phyloP scores from a whole-genome alignment of 306 rosid species.

The Astragalus membranaceus region DNA sequence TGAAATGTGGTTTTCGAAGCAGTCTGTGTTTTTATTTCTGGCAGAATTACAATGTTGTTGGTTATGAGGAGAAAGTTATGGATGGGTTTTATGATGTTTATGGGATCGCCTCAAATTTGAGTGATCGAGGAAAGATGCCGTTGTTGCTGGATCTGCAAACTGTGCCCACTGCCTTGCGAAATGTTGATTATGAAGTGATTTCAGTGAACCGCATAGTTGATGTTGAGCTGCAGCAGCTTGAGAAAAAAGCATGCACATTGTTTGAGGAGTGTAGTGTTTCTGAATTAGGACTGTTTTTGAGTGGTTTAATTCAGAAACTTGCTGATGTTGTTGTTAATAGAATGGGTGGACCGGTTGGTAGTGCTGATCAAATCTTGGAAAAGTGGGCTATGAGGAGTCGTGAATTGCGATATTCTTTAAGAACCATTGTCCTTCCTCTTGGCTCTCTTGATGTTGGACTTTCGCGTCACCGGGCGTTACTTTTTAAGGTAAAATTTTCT shows the following conservation, averaged over 20 bases:
- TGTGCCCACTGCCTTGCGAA: conserved; percentile 38
- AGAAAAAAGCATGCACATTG: conserved; percentile 47
- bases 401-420: conserved; percentile 57
- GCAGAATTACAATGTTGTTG: conserved; percentile 88
- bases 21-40: conserved; percentile 21
- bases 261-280: conserved; percentile 45
- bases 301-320: conserved; percentile 80
- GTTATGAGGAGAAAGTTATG: conserved; percentile 79
- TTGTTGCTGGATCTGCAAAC: conserved; percentile 71
- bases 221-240: conserved; percentile 65
- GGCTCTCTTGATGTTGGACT: conserved; percentile 93
- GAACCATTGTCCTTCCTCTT: conserved; percentile 69
- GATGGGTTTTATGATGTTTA: conserved; percentile 94
- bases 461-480: conserved; percentile 96
- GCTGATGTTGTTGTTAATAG: conserved; percentile 83
- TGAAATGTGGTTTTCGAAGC: conserved; percentile 13
- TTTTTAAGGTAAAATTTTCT: conserved; percentile 62
- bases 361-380: conserved; percentile 74
- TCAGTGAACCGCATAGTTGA: conserved; percentile 69
- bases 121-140: conserved; percentile 88
- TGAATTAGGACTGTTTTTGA: conserved; percentile 54
- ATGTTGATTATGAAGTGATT: conserved; percentile 76
- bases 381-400: conserved; percentile 72
- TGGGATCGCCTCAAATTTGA: conserved; percentile 52
- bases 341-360: conserved; percentile 92